Conservation (phyloP, 176 grass and related monocot genomes). For the Ananas comosus region DNA sequence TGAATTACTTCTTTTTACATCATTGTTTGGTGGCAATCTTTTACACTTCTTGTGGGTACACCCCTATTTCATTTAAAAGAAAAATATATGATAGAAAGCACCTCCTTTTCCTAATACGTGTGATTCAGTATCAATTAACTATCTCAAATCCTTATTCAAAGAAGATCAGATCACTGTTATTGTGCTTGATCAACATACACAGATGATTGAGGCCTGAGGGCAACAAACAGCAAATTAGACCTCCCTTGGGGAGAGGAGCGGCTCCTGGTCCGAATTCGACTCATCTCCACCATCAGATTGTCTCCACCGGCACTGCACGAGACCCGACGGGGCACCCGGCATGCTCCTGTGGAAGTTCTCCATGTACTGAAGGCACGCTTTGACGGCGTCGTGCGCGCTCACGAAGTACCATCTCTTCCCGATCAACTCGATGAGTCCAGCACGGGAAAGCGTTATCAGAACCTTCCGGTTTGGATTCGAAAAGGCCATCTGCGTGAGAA, state of each 20-base stretch:
- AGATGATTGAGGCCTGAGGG: neutral
- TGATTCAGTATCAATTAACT: too few relatives aligned
- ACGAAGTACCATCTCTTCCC: constrained; percentile 15
- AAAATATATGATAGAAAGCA: too few relatives aligned
- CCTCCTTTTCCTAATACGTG: too few relatives aligned
- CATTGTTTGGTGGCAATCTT: neutral
- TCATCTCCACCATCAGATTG: constrained; percentile 1
- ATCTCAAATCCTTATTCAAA: neutral
- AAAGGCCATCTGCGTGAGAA: constrained; percentile 7
- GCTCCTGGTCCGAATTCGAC: neutral
- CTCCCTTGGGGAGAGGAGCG: neutral
- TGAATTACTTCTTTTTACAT: neutral
- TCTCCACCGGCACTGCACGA: neutral
- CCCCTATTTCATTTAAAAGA: too few relatives aligned
- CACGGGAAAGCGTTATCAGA: neutral
- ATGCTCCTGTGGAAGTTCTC: neutral
- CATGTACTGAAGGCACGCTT: constrained; percentile 6
- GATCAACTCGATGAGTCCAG: constrained; percentile 3
- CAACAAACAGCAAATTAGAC: neutral
- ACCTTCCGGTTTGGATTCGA: constrained; percentile 18
- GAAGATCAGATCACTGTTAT: neutral
- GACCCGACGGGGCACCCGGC: neutral
- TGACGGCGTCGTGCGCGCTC: constrained; percentile 11
- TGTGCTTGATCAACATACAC: neutral
- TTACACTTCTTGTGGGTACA: too few relatives aligned